Evolutionary conservation across 257 asterid species (phyloP), one percentile per base, ranked within the genome.

Genomic region (Salvia splendens): DNA sequence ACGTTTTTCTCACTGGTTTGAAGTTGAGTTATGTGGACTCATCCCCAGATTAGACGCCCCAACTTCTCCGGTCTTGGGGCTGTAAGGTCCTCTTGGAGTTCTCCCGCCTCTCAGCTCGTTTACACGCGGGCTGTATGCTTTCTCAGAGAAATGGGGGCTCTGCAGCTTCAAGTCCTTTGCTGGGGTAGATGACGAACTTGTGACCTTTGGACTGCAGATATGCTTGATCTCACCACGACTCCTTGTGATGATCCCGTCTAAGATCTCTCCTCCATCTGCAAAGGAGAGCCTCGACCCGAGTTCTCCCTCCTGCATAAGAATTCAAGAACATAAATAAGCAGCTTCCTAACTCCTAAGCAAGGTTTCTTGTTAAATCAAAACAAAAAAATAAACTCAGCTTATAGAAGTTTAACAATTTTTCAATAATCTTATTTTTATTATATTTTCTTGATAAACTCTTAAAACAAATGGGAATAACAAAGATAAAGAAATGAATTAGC

Each of bases 221-320:
- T 70, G 94, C 66, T 83, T 89, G 64, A 92, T 68, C 79, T 92
- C 98, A 8, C 98, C 98, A 0, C 98, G 81, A 81, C 98, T 87
- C 75, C 98, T 80, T 3, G 98, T 92, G 0, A 92, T 82, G 0
- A 87, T 82, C 48, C 89, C 96, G 16, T 92, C 96, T 52, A 92
- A 61, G 17, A 87, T 79, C 83, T 92, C 98, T 16, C 84, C 89
- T 15, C 85, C 85, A 6, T 82, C 97, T 3, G 79, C 90, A 24
- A 70, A 65, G 2, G 87, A 80, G 59, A 75, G 67, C 61, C 91
- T 78, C 7, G 73, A 73, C 3, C 84, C 92, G 12, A 80, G 15
- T 72, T 83, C 97, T 12, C 81, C 86, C 70, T 88, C 96, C 95
- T 91, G 76, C 75, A 51, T 51, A 30, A 43, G 57, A 46, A 60